phyloP scores from a whole-genome alignment of 2,329 filamentous ascomycete genomes.

The Arthrobotrys pseudoclavata region DNA sequence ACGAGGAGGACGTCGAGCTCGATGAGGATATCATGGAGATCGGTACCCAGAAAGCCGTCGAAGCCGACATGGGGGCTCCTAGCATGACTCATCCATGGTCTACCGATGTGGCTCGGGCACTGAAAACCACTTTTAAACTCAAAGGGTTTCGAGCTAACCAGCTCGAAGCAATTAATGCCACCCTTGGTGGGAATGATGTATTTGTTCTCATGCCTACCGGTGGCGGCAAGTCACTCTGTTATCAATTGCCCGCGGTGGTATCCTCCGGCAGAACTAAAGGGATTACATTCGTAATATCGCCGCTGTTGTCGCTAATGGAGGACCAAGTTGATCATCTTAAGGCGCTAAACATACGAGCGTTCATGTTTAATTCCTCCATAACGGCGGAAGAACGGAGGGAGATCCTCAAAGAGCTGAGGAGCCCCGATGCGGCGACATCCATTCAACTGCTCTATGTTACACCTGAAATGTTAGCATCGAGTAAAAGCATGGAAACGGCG shows the following conservation, averaged over 20 bases:
- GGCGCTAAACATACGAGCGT: slow-evolving; percentile 81
- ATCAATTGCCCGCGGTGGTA: slow-evolving; percentile 91
- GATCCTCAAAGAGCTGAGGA: slow-evolving; percentile 76
- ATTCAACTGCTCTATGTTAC: slow-evolving; percentile 94
- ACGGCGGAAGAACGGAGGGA: slow-evolving; percentile 73
- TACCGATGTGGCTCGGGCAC: slow-evolving; percentile 81
- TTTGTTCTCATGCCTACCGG: slow-evolving; percentile 99
- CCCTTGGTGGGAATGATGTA: slow-evolving; percentile 85
- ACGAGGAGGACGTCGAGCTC: slow-evolving; percentile 28
- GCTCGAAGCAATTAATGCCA: slow-evolving; percentile 94
- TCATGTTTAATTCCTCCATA: slow-evolving; percentile 84
- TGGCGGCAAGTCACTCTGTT: slow-evolving; percentile 95
- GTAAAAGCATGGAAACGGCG: slow-evolving; percentile 75
- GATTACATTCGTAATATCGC: slow-evolving; percentile 94
- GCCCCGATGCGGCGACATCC: slow-evolving; percentile 77
- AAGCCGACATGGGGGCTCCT: slow-evolving; percentile 61
- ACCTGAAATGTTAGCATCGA: slow-evolving; percentile 95
- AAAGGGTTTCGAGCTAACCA: slow-evolving; percentile 91
- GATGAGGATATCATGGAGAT: slow-evolving; percentile 50
- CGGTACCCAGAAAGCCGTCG: slow-evolving; percentile 48
- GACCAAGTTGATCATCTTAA: slow-evolving; percentile 91
- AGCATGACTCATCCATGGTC: slow-evolving; percentile 83
- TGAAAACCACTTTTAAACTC: slow-evolving; percentile 87
- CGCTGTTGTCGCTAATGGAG: slow-evolving; percentile 94
- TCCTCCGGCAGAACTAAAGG: slow-evolving; percentile 83